Evolutionary conservation across 805 yeast species (phyloP).

Genomic region (Wickerhamomyces queroliae): DNA sequence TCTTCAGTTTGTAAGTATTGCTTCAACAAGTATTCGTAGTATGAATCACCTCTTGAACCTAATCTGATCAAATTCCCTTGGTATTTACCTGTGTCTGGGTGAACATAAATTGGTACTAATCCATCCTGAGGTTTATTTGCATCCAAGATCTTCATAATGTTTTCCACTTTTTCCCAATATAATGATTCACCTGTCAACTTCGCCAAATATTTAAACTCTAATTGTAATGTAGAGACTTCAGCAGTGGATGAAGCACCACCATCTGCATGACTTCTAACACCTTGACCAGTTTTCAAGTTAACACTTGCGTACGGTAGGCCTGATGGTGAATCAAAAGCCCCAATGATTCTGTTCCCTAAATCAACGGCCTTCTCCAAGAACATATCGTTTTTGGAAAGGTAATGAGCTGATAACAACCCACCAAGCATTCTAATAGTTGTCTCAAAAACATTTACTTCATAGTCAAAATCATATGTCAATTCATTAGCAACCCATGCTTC

Average conservation of each 20-base stretch:
- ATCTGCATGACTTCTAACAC: constrained; percentile 56
- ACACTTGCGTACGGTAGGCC: constrained; percentile 81
- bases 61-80: constrained; percentile 63
- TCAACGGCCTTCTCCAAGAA: constrained; percentile 75
- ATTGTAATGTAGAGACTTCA: constrained; percentile 80
- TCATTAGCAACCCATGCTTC: constrained; percentile 70
- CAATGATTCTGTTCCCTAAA: constrained; percentile 66
- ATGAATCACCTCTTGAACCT: constrained; percentile 92
- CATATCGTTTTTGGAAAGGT: constrained; percentile 60
- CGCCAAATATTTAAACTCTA: constrained; percentile 81
- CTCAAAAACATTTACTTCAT: constrained; percentile 78
- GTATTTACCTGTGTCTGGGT: constrained; percentile 69
- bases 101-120: constrained; percentile 73
- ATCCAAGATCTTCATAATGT: constrained; percentile 66
- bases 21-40: constrained; percentile 82
- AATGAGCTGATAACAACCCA: constrained; percentile 80
- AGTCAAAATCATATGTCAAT: constrained; percentile 64
- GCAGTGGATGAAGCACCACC: constrained; percentile 84
- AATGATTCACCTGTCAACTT: constrained; percentile 71
- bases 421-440: constrained; percentile 95
- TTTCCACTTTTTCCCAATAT: constrained; percentile 78
- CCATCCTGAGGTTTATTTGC: constrained; percentile 62
- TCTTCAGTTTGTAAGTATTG: constrained; percentile 77
- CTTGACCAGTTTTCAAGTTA: constrained; percentile 60
- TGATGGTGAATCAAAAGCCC: constrained; percentile 58